Base-by-base conservation (phyloP, 129 eudicot genomes). In the Lactuca sativa region DNA sequence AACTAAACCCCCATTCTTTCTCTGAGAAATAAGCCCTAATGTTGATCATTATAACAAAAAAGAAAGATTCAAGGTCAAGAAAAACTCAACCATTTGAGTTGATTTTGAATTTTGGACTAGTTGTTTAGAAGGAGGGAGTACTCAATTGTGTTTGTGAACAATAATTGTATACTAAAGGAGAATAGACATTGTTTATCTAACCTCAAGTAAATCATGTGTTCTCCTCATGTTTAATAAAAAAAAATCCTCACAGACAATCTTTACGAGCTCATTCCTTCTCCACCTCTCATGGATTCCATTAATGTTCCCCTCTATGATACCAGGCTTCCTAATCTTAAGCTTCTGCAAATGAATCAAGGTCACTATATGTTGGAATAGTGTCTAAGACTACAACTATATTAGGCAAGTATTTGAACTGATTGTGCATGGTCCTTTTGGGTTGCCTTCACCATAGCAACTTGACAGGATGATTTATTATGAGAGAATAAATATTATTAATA, bases 271-370 rank as follows among this genome's bases (percentile, higher is more conserved):
- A 0, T 70, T 57, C 15, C 69, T 73, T 77, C 97, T 89, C 99
- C 99, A 93, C 58, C 97, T 76, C 64, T 93, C 97, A 70, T 93
- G 99, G 60, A 93, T 87, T n/a, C 95, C 97, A 80, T 93, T 87
- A 40, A 93, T 92, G 65, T 90, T 82, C 73, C 99, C 99, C 62
- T 93, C 99, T 2, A 95, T 90, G 52, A 93, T 75, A 49, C 99
- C 99, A 3, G 95, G 88, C 70, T 93, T 93, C 16, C 99, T 97
- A 25, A 93, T 67, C 89, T 93, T 93, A 56, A 93, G 49, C 85
- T 66, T 85, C 84, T 77, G 70, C 82, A n/a, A n/a, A n/a, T n/a
- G n/a, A n/a, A n/a, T n/a, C n/a, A n/a, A n/a, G n/a, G n/a, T n/a
- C n/a, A n/a, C n/a, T n/a, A n/a, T n/a, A n/a, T n/a, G n/a, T n/a